Evolutionary conservation across 192 early-diverging fungal species (phyloP), one percentile per base, ranked within the genome.

Genomic region (Coemansia sp.): DNA sequence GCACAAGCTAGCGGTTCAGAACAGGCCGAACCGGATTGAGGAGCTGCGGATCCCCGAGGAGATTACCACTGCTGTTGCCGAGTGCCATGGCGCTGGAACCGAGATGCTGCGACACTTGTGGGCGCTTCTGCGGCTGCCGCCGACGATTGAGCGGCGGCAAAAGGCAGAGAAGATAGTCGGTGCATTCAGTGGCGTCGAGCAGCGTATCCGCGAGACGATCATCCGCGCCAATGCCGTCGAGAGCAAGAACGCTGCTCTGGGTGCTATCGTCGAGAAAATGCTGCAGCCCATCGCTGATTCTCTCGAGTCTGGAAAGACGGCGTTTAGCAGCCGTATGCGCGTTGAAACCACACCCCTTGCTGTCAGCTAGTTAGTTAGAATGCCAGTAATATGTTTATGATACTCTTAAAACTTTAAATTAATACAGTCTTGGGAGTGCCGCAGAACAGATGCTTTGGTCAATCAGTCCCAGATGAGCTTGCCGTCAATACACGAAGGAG

Each of bases 101-200:
- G 82, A 84, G 49, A 84, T 84, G 74, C 69, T 84, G 23, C 76
- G 78, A 6, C 82, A 84, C 33, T 42, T 84, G 53, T 84, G 82
- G 82, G 71, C 75, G 4, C 58, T 76, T 5, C 28, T 84, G 7
- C 67, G 64, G 3, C 42, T 79, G 64, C 78, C 77, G 3, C 65
- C 29, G 15, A 74, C 82, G 1, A 46, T 52, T 12, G 74, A 74
- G 26, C 67, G 71, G 20, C 56, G 43, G 35, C 39, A 77, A n/a
- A 75, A 72, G 53, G 71, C 78, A 0, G 68, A 70, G 21, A 80
- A 72, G 46, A 81, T 84, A 45, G 71, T 69, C 3, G 66, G 60
- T 15, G 78, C 82, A 2, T 71, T 84, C 28, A 55, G 55, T 23
- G 37, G 37, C 2, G 72, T 84, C 21, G 49, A 60, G 18, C 48